Percentiles rank a stretch among this genome's conserved stretches.
Conservation (phyloP, 2,329 filamentous ascomycete species). For the Stachybotrys echinatus region DNA sequence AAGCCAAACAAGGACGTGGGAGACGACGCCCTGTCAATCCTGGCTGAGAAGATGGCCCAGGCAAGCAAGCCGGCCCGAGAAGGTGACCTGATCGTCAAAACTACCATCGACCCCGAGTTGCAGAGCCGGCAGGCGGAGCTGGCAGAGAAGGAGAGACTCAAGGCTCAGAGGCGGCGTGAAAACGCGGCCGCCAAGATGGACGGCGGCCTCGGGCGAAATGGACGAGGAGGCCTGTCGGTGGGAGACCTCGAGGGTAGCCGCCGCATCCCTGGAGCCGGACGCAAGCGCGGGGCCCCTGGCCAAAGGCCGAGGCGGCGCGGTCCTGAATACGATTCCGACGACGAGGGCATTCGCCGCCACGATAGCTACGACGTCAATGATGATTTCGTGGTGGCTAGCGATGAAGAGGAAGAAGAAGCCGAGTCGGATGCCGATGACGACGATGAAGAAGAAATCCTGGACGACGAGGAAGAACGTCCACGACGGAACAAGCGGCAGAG, state of each 20-base stretch:
- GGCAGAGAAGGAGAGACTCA: conserved; percentile 68
- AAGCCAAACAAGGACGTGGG: conserved; percentile 61
- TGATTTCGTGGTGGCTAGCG: conserved; percentile 71
- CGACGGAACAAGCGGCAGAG: conserved; percentile 43
- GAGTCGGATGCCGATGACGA: conserved; percentile 60
- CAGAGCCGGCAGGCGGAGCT: conserved; percentile 68
- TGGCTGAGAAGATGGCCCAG: conserved; percentile 62
- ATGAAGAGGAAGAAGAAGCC: conserved; percentile 66
- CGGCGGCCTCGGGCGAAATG: conserved; percentile 45
- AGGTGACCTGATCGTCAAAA: conserved; percentile 63
- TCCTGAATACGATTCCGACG: conserved; percentile 71
- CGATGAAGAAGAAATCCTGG: conserved; percentile 53
- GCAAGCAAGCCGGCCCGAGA: conserved; percentile 52
- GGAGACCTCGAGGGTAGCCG: conserved; percentile 63
- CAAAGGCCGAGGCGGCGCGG: conserved; percentile 48
- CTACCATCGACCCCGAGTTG: conserved; percentile 69
- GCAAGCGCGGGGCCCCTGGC: conserved; percentile 49
- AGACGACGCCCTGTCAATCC: conserved; percentile 64
- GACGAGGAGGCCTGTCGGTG: conserved; percentile 57
- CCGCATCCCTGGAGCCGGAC: conserved; percentile 38
- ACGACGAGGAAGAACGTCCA: conserved; percentile 47
- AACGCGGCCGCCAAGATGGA: conserved; percentile 61
- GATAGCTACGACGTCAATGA: conserved; percentile 78
- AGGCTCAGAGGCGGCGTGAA: conserved; percentile 60
- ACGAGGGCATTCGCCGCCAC: conserved; percentile 57